Evolutionary conservation across 768 basidiomycete genomes (phyloP).

Genomic region (Suillus subaureus): DNA sequence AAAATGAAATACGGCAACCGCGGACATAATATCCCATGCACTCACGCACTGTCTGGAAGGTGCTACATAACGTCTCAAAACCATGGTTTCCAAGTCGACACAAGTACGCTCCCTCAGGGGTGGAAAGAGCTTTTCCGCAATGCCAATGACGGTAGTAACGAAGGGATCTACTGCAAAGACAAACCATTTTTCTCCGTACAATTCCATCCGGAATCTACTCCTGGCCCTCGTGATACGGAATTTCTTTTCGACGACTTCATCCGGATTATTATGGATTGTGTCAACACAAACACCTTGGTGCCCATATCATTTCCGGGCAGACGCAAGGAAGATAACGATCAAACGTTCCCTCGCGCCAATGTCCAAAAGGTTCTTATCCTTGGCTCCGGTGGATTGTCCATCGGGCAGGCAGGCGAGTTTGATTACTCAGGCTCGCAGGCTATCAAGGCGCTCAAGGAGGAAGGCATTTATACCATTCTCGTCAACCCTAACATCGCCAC

Average conservation of each 20-base stretch:
- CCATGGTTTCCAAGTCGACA: conserved; percentile 96
- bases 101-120: conserved; percentile 69
- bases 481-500: conserved; percentile 99
- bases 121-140: conserved; percentile 97
- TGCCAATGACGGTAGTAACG: conserved; percentile 96
- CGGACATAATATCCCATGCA: conserved; percentile 98
- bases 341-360: conserved; percentile 65
- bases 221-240: conserved; percentile 97
- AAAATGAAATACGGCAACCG: conserved; percentile 99
- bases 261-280: conserved; percentile 79
- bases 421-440: conserved; percentile 99
- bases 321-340: conserved; percentile 82
- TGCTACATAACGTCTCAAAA: conserved; percentile 99
- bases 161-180: conserved; percentile 91
- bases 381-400: conserved; percentile 96
- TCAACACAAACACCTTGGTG: conserved; percentile 50
- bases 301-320: conserved; percentile 77
- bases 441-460: conserved; percentile 98
- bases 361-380: conserved; percentile 96
- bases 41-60: conserved; percentile 87
- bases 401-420: conserved; percentile 99
- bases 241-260: conserved; percentile 99
- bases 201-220: conserved; percentile 97
- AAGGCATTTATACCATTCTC: conserved; percentile 98
- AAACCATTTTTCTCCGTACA: conserved; percentile 99